Base-by-base conservation (phyloP, 441 rosid genomes). In the Pelargonium cotyledonis region DNA sequence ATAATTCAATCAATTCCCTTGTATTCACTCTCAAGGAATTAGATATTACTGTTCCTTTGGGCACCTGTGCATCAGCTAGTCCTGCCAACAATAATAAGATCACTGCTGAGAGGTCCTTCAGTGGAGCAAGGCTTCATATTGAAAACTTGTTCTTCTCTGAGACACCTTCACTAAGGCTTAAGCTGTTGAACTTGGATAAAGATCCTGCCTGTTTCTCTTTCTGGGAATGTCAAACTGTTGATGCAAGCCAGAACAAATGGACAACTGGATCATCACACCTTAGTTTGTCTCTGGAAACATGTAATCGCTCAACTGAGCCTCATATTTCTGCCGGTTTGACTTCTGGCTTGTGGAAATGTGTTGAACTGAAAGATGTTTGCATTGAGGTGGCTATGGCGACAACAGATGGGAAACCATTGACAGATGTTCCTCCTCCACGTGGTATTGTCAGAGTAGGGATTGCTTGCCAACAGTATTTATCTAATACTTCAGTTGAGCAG, bases 191-290 rank as follows among this genome's bases (percentile, higher is more conserved):
- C 71, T 84, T 95, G 75, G 99, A 92, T 77, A 95, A 89, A 77
- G 98, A 95, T 85, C 97, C 99, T 78, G 97, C 99, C 77, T 95
- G 98, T 85, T 95, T 95, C 80, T 84, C 79, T 73, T 80, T 95
- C 64, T 95, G 98, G 99, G 78, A 80, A 8, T 93, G 88, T 68
- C 98, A 95, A 79, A 95, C 98, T 15, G 73, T 90, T 79, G 98
- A 95, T 79, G 95, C 99, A 71, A 95, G 99, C 88, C 95, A 84
- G 85, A 92, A 85, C 80, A 95, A 95, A 79, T 92, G 93, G 95
- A 81, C 85, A 63, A 80, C 86, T 72, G 88, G 89, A 73, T 96
- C 88, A 43, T 81, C 93, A 5, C 79, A 80, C 41, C 72, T 90
- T 76, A 80, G 85, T 84, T 81, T 95, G 79, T 90, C 89, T 76